Evolutionary conservation across 805 yeast genomes (phyloP), one percentile per base, ranked within the genome.

Genomic region (Candida stauntonica): DNA sequence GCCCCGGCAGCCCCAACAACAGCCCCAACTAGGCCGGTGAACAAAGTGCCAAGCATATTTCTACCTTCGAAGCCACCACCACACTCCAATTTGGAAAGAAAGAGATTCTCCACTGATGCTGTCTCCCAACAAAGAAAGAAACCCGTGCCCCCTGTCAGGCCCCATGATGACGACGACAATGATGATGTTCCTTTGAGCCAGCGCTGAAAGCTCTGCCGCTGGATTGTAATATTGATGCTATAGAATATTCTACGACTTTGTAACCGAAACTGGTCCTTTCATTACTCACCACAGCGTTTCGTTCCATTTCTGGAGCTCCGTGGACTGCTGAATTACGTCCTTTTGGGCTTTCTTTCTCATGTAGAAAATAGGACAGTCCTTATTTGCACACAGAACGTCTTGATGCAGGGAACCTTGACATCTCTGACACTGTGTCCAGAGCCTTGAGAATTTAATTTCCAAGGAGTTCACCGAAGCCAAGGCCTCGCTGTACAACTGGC

Each of bases 391-490:
- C 17, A 91, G 67, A 4, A 93, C 98, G 51, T 93, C 98, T 62
- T 88, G 96, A 54, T 93, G 97, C 38, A 94, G 66, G 18, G 93
- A 85, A 0, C 98, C 98, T 52, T 94, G 97, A 61, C 99, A 93
- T 42, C 97, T 69, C 64, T 93, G 99, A 60, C 99, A 94, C 58
- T 93, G 95, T 0, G 98, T 91, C 99, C 99, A 93, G 46, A 93
- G 65, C 47, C 94, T 70, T 3, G 95, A 80, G 53, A 87, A 93
- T 50, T 82, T 81, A 43, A 77, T 74, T 57, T 93, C 96, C 43
- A 91, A 63, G 30, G 77, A 79, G 57, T 87, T 83, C 71, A 89
- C 79, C 42, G 77, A 81, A 4, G 85, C 81, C 33, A 93, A 63
- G 9, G 93, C 88, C 42, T 79, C 77, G n/a, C 87, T 79, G 55